Evolutionary conservation across 1,139 yeast genomes (phyloP).

Genomic region (Pichia sp.): DNA sequence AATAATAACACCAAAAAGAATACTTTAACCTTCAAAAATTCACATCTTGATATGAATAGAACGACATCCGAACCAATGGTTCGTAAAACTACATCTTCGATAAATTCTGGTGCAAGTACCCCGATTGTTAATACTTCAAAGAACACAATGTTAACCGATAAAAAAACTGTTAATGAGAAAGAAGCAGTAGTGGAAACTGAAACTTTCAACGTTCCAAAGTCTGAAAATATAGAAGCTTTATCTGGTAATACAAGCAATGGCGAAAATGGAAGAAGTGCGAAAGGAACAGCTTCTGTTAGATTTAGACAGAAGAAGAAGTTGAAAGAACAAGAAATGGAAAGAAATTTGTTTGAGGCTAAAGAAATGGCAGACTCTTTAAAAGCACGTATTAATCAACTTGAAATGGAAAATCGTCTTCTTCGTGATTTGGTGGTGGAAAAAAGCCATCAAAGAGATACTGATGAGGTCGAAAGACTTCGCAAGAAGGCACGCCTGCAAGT

Average conservation of each 20-base stretch:
- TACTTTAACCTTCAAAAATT: slow-evolving; percentile 13
- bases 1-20: neutral
- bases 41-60: slow-evolving; percentile 12
- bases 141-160: neutral
- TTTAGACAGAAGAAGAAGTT: slow-evolving; percentile 75
- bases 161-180: neutral
- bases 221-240: too few species aligned
- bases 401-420: slow-evolving; percentile 60
- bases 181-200: slow-evolving; percentile 29
- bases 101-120: neutral
- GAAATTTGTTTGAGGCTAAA: slow-evolving; percentile 53
- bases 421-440: slow-evolving; percentile 69
- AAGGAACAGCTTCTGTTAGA: slow-evolving; percentile 65
- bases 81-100: slow-evolving; percentile 5
- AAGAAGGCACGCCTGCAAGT: slow-evolving; percentile 25
- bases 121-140: neutral
- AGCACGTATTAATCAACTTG: slow-evolving; percentile 53
- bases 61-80: slow-evolving; percentile 4
- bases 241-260: too few species aligned
- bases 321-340: slow-evolving; percentile 82
- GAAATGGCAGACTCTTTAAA: slow-evolving; percentile 59
- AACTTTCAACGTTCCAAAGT: too few species aligned
- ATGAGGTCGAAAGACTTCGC: slow-evolving; percentile 30
- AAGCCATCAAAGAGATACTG: slow-evolving; percentile 31
- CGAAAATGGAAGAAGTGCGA: neutral